These are phyloP conservation scores for Citrullus amarus DNA, from an alignment of 306 rosid genomes.

Conservation along the genomic window DNA sequence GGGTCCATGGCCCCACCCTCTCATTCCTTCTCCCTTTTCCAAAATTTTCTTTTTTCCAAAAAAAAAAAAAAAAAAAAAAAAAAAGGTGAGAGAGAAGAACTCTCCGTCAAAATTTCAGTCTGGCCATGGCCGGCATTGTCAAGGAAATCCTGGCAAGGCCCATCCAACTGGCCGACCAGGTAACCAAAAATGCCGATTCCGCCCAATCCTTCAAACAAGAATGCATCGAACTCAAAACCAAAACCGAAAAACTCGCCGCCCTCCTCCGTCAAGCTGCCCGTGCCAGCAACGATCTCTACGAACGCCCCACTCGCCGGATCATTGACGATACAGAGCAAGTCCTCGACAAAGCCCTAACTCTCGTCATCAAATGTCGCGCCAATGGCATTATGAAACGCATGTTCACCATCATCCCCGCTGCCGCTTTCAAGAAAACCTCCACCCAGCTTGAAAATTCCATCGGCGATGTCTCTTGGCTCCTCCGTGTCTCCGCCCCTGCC, in stretches of 20 bases:
- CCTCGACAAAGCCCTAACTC: slow-evolving; percentile 49
- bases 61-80: background rate
- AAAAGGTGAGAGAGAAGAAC: background rate
- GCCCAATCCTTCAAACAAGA: slow-evolving; percentile 48
- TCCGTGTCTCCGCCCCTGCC: slow-evolving; percentile 53
- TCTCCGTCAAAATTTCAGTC: background rate
- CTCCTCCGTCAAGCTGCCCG: slow-evolving; percentile 73
- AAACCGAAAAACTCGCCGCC: slow-evolving; percentile 57
- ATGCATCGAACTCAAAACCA: slow-evolving; percentile 52
- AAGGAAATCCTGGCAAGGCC: slow-evolving; percentile 83
- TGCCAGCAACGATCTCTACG: slow-evolving; percentile 61
- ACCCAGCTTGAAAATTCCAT: slow-evolving; percentile 55
- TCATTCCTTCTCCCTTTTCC: background rate
- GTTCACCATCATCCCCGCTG: slow-evolving; percentile 61
- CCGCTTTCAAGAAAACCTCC: slow-evolving; percentile 41
- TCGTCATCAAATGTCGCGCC: slow-evolving; percentile 53
- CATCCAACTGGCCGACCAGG: slow-evolving; percentile 69
- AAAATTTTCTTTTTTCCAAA: background rate
- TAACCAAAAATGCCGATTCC: slow-evolving; percentile 42
- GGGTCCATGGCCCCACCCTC: background rate
- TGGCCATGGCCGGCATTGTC: slow-evolving; percentile 54
- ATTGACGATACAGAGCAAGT: slow-evolving; percentile 65
- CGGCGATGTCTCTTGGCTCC: slow-evolving; percentile 76
- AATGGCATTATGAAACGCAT: slow-evolving; percentile 40
- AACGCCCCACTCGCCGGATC: slow-evolving; percentile 66